These are phyloP conservation scores for Hepatocystis sp. DNA, from an alignment of 169 alveolate species.

Conservation along the genomic window DNA sequence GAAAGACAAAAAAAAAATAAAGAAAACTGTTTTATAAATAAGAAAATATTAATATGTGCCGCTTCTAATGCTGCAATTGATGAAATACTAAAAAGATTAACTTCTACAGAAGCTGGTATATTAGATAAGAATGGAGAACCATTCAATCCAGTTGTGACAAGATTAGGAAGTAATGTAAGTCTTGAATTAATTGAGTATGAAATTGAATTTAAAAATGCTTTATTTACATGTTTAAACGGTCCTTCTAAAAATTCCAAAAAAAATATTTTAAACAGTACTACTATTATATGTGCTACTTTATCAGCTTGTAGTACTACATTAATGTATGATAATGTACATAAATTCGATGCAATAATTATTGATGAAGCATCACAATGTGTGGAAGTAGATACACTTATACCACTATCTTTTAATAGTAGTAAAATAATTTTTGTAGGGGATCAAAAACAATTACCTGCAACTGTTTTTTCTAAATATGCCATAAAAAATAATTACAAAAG, in stretches of 20 bases:
- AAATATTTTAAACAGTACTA: slow-evolving; percentile 87
- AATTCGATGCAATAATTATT: slow-evolving; percentile 96
- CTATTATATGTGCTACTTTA: slow-evolving; percentile 92
- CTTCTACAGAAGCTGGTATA: slow-evolving; percentile 85
- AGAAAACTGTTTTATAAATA: slow-evolving; percentile 8
- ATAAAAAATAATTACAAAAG: slow-evolving; percentile 82
- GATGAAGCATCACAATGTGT: slow-evolving; percentile 99
- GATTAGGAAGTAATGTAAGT: slow-evolving; percentile 94
- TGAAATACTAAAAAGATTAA: slow-evolving; percentile 96
- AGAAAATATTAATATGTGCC: slow-evolving; percentile 96
- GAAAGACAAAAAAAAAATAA: background rate
- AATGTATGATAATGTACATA: slow-evolving; percentile 71
- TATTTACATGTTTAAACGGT: slow-evolving; percentile 72
- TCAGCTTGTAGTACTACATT: slow-evolving; percentile 93
- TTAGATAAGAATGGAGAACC: slow-evolving; percentile 88
- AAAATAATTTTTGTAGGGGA: slow-evolving; percentile 96
- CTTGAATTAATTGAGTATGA: slow-evolving; percentile 90
- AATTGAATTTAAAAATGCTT: slow-evolving; percentile 87
- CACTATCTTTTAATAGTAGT: slow-evolving; percentile 88
- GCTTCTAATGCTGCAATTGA: slow-evolving; percentile 99
- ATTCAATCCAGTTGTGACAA: slow-evolving; percentile 89
- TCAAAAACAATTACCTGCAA: slow-evolving; percentile 98
- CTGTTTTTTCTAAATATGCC: slow-evolving; percentile 94
- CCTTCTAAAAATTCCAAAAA: slow-evolving; percentile 65
- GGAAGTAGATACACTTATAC: slow-evolving; percentile 85